A percentile compares a stretch with the other conserved stretches of the same genome.
Evolutionary conservation across 441 rosid species (phyloP).

Genomic region (Gossypium schwendimanii): DNA sequence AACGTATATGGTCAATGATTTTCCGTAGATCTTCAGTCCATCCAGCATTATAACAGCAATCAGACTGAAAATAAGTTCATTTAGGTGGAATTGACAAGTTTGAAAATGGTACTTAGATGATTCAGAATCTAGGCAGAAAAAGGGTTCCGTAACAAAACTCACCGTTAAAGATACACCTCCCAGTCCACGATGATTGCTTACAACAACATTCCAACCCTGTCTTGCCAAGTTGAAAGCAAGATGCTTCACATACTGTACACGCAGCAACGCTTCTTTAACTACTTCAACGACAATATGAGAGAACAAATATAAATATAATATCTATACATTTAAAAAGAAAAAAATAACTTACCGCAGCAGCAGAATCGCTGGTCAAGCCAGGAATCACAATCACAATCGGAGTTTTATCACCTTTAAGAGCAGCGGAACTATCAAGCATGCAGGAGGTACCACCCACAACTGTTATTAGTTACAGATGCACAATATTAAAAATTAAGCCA

Average conservation of each 20-base stretch:
- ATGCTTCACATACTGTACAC: constrained; percentile 25
- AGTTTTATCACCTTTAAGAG: constrained; percentile 41
- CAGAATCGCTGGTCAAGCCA: constrained; percentile 80
- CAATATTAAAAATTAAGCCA: background rate
- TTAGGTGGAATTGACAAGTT: background rate
- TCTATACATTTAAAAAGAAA: background rate
- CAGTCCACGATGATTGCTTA: constrained; percentile 77
- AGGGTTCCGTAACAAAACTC: constrained; percentile 21
- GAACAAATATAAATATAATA: background rate
- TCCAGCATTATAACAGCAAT: constrained; percentile 81
- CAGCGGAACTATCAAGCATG: constrained; percentile 17
- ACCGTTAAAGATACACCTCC: constrained; percentile 83
- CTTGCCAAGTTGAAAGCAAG: constrained; percentile 38
- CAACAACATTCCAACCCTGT: constrained; percentile 75
- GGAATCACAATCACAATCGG: constrained; percentile 73
- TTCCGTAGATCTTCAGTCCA: constrained; percentile 68
- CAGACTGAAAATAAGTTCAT: constrained; percentile 46
- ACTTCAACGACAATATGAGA: background rate
- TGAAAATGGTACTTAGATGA: background rate
- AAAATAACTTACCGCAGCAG: constrained; percentile 48
- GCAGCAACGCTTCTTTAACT: background rate
- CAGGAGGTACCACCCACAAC: constrained; percentile 28
- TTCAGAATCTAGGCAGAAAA: background rate
- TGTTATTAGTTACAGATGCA: constrained; percentile 18
- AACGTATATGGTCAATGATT: constrained; percentile 1